phyloP scores from a whole-genome alignment of 768 basidiomycete genomes.

The Mycena rosella region DNA sequence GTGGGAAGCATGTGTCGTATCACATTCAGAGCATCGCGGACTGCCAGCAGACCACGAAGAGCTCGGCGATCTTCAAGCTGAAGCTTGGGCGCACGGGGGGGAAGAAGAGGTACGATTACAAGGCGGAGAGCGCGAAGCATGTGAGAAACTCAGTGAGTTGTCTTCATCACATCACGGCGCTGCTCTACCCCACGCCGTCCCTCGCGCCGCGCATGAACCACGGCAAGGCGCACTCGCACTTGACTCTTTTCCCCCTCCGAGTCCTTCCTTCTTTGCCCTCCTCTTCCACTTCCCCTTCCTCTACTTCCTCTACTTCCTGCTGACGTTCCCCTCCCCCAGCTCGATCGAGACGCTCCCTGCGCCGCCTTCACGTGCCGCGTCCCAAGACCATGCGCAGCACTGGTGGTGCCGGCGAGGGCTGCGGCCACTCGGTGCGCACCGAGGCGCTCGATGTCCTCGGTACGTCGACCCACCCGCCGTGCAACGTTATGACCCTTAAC shows the following conservation, averaged over 20 bases:
- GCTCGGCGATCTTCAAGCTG: constrained; percentile 88
- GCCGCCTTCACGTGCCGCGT: too few species aligned
- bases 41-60: constrained; percentile 87
- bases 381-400: constrained; percentile 89
- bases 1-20: constrained; percentile 91
- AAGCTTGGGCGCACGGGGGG: constrained; percentile 76
- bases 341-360: too few species aligned
- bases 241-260: too few species aligned
- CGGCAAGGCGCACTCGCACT: constrained; percentile 70
- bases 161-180: constrained; percentile 81
- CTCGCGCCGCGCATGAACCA: constrained; percentile 78
- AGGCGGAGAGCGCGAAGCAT: constrained; percentile 87
- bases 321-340: constrained; percentile 55
- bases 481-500: constrained; percentile 36
- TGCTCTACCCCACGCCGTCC: constrained; percentile 70
- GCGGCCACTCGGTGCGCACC: constrained; percentile 71
- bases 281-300: neutral
- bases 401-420: constrained; percentile 80
- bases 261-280: neutral
- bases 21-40: constrained; percentile 90
- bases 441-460: constrained; percentile 82
- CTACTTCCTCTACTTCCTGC: neutral
- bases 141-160: too few species aligned
- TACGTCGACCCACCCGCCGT: constrained; percentile 49
- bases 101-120: constrained; percentile 96